Evolutionary conservation across 1,284 basidiomycete genomes (phyloP), one percentile per base, ranked within the genome.

Genomic region (Ceratobasidium sp.): DNA sequence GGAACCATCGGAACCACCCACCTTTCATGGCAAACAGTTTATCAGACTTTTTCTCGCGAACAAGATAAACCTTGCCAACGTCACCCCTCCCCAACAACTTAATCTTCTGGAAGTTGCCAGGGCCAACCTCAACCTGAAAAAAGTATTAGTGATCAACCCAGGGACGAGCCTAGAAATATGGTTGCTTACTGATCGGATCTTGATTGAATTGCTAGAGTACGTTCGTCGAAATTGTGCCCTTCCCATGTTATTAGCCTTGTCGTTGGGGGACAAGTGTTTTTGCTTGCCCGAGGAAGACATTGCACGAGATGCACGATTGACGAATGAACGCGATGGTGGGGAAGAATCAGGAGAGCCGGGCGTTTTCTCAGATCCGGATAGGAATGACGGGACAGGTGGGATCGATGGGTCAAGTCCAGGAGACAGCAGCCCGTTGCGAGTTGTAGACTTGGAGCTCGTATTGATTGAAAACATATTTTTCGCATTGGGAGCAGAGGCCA

Each of bases 21-120:
- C 93, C 93, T 85, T 97, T 98, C 95, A 97, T 97, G 64, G 95
- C 95, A 79, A 87, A 97, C 73, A 97, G 82, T 79, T 95, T 95
- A 74, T 87, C 85, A 33, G 88, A 87, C 84, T 96, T 96, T 86
- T 98, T 98, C 81, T 98, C 95, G 74, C 89, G 85, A 50, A 98
- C 95, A 64, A 98, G 85, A 79, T 96, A 98, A 49, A 98, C 95
- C 78, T 95, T 92, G 30, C 95, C 95, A 52, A 98, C 95, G 77
- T 98, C 95, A 54, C 95, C 95, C 77, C 96, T 94, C 57, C 95
- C 95, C 27, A 98, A 83, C 82, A 98, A 85, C 81, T 95, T 96
- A 79, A 98, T 83, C 82, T 98, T 98, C 75, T 91, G 85, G 80
- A 98, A 98, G 77, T 91, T 94, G 58, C 86, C 86, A 56, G 95